Conservation (phyloP, 164 flowering plant genomes). For the Akebia trifoliata region DNA sequence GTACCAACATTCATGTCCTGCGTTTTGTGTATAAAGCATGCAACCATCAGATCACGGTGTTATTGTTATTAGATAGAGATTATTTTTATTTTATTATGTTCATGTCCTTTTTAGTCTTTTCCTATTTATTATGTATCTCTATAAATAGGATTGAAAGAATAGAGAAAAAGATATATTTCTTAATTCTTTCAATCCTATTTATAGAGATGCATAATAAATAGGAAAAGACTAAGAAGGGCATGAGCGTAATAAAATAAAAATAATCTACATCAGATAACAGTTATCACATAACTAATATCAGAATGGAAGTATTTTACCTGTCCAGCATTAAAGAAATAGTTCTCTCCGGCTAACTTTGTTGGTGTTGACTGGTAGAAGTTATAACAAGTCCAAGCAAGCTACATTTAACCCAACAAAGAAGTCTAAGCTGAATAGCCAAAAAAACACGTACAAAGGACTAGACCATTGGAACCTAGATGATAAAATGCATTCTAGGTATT, state of each 20-base stretch:
- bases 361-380: constrained; percentile 96
- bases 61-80: too few relatives aligned
- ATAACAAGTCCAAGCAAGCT: constrained; percentile 99
- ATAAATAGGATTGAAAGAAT: too few relatives aligned
- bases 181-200: too few relatives aligned
- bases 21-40: constrained; percentile 7
- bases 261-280: not conserved
- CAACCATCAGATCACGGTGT: not conserved
- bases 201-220: too few relatives aligned
- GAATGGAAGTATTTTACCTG: constrained; percentile 42
- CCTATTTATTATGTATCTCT: too few relatives aligned
- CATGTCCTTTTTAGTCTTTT: too few relatives aligned
- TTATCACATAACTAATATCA: not conserved
- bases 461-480: not conserved
- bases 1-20: constrained; percentile 98
- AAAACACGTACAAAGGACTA: not conserved
- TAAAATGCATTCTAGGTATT: too few relatives aligned
- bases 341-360: constrained; percentile 97
- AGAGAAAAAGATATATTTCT: too few relatives aligned
- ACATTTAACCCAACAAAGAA: constrained; percentile 13
- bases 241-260: too few relatives aligned
- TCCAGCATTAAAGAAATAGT: constrained; percentile 72
- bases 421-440: not conserved
- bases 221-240: too few relatives aligned
- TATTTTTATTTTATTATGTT: too few relatives aligned